These are phyloP conservation scores for Taiwanofungus camphoratus DNA, from an alignment of 1,284 basidiomycete genomes.

Conservation along the genomic window DNA sequence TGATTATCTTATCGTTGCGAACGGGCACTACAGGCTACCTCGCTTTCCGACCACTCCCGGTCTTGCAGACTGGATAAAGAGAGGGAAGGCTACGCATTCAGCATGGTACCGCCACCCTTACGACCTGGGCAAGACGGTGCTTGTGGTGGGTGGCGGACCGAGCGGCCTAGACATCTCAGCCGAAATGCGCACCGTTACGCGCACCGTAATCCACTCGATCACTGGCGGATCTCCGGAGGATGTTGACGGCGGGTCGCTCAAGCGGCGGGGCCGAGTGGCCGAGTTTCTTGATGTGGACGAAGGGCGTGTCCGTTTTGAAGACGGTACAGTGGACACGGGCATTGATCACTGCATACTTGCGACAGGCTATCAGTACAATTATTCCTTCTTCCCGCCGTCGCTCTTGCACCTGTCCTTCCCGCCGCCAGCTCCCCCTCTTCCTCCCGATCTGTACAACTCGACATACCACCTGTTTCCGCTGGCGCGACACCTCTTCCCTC, in stretches of 20 bases:
- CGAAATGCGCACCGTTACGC: constrained; percentile 44
- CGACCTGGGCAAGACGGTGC: constrained; percentile 41
- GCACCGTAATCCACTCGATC: constrained; percentile 53
- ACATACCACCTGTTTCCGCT: constrained; percentile 62
- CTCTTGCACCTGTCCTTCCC: constrained; percentile 32
- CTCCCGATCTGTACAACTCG: constrained; percentile 52
- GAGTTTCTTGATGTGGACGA: constrained; percentile 33
- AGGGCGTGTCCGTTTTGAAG: constrained; percentile 53
- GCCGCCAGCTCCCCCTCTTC: constrained; percentile 39
- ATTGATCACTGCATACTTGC: constrained; percentile 65
- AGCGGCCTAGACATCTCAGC: constrained; percentile 61
- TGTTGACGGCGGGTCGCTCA: constrained; percentile 33
- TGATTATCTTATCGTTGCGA: constrained; percentile 64
- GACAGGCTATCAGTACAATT: constrained; percentile 63
- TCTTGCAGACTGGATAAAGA: constrained; percentile 47
- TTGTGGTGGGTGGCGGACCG: constrained; percentile 68
- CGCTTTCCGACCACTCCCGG: constrained; percentile 56
- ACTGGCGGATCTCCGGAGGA: constrained; percentile 28
- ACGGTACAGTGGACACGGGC: constrained; percentile 45
- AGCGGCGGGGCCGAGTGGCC: constrained; percentile 38
- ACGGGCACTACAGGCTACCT: constrained; percentile 66
- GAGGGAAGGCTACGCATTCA: constrained; percentile 51
- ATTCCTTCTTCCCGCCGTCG: constrained; percentile 50
- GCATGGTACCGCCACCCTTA: constrained; percentile 58
- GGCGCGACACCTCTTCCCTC: constrained; percentile 44